Conservation (phyloP, 495 filamentous ascomycete species). For the Penicillium tannophilum region DNA sequence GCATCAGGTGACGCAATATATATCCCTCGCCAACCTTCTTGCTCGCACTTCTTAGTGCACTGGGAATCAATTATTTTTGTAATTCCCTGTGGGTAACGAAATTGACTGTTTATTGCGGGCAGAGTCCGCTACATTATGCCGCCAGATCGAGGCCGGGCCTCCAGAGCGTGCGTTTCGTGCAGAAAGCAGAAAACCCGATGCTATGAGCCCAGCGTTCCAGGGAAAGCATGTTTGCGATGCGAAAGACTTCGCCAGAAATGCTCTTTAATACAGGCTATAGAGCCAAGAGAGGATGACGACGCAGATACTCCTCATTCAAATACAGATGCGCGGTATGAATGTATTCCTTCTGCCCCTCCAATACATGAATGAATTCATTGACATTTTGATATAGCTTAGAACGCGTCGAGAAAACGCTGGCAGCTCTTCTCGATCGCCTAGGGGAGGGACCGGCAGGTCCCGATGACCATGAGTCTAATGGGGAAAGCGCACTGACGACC, state of each 20-base stretch:
- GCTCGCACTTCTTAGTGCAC: neutral
- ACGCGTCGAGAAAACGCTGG: slow-evolving; percentile 38
- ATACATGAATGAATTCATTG: neutral
- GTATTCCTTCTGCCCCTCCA: neutral
- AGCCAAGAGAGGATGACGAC: slow-evolving; percentile 4
- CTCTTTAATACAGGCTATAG: slow-evolving; percentile 26
- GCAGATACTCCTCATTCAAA: slow-evolving; percentile 1
- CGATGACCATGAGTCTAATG: slow-evolving; percentile 14
- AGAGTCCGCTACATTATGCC: slow-evolving; percentile 34
- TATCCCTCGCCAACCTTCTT: neutral
- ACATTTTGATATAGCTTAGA: slow-evolving; percentile 27
- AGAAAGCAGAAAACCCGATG: slow-evolving; percentile 49
- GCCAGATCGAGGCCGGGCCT: slow-evolving; percentile 46
- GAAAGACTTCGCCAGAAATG: slow-evolving; percentile 39
- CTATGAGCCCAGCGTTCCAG: slow-evolving; percentile 36
- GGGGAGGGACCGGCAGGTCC: slow-evolving; percentile 23
- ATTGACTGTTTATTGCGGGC: neutral
- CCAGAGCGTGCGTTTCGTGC: slow-evolving; percentile 46
- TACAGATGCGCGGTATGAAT: slow-evolving; percentile 27
- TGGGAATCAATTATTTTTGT: neutral
- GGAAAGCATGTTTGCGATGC: slow-evolving; percentile 42
- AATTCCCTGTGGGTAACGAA: neutral
- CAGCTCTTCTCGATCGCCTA: slow-evolving; percentile 35
- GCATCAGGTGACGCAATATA: slow-evolving; percentile 23
- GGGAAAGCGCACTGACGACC: slow-evolving; percentile 19